A percentile compares a stretch with the other conserved stretches of the same genome.
Evolutionary conservation across 345 rosid genomes (phyloP).

Genomic region (Melaleuca alternifolia): DNA sequence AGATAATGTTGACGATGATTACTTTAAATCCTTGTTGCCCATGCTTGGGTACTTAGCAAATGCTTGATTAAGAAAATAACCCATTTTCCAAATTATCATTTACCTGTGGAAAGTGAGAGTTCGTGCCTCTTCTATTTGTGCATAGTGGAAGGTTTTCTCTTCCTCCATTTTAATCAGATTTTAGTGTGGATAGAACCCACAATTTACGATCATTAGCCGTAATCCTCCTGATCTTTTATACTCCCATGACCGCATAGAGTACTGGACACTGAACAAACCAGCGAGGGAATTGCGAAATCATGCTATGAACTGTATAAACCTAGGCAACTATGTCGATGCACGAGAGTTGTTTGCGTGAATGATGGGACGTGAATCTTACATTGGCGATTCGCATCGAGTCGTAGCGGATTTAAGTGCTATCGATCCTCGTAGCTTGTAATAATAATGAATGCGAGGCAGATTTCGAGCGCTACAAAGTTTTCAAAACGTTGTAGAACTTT

Average conservation of each 20-base stretch:
- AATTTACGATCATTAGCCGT: neutral
- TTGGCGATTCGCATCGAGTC: accelerated
- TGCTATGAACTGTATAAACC: accelerated
- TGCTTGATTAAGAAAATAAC: neutral
- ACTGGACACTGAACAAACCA: accelerated
- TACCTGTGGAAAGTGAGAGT: neutral
- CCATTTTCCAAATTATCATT: neutral
- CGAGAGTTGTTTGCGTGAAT: accelerated
- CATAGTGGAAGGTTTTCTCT: accelerated
- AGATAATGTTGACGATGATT: neutral
- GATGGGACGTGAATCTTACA: accelerated
- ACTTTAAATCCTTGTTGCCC: neutral
- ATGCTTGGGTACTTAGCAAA: neutral
- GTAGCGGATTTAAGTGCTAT: accelerated
- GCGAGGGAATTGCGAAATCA: neutral
- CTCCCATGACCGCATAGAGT: neutral
- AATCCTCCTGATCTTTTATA: accelerated
- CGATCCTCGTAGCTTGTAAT: neutral
- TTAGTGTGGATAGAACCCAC: accelerated
- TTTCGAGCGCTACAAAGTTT: neutral
- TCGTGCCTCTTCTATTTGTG: accelerated
- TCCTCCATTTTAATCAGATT: accelerated
- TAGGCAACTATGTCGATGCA: accelerated
- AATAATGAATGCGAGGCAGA: neutral
- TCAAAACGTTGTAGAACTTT: neutral